Percentiles rank a stretch among this genome's conserved stretches.
Conservation (phyloP, 2,329 filamentous ascomycete genomes). For the Fusarium redolens region DNA sequence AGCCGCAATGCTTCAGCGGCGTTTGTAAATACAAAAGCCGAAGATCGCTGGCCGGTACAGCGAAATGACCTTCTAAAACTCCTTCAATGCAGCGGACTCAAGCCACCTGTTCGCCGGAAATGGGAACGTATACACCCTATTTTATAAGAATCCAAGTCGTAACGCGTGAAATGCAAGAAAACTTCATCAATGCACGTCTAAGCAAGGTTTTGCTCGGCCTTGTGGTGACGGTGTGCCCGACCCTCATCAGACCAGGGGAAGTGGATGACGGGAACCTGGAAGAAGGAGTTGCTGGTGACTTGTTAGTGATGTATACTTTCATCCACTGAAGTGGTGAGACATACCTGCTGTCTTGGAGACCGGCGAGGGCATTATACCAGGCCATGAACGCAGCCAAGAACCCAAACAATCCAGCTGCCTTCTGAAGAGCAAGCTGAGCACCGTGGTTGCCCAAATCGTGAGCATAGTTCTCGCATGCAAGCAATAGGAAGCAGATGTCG, state of each 20-base stretch:
- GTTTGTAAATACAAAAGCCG: slow-evolving; percentile 6
- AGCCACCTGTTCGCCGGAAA: not conserved
- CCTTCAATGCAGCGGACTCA: slow-evolving; percentile 7
- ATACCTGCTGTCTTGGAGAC: slow-evolving; percentile 78
- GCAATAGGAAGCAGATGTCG: slow-evolving; percentile 79
- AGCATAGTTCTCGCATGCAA: slow-evolving; percentile 72
- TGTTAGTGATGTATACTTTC: slow-evolving; percentile 48
- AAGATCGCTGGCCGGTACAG: slow-evolving; percentile 8
- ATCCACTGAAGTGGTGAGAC: slow-evolving; percentile 39
- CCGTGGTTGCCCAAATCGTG: slow-evolving; percentile 61
- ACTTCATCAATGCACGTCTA: slow-evolving; percentile 8
- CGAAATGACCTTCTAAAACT: slow-evolving; percentile 15
- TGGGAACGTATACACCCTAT: slow-evolving; percentile 1
- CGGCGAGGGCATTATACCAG: slow-evolving; percentile 88
- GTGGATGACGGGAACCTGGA: slow-evolving; percentile 90
- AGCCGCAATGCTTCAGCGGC: slow-evolving; percentile 2
- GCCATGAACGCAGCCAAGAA: slow-evolving; percentile 82
- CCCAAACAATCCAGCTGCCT: slow-evolving; percentile 83
- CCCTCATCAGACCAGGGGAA: slow-evolving; percentile 93
- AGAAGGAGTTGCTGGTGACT: slow-evolving; percentile 78
- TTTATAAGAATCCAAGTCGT: slow-evolving; percentile 37
- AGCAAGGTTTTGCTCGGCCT: slow-evolving; percentile 51
- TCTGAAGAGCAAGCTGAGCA: slow-evolving; percentile 65
- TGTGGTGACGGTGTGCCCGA: slow-evolving; percentile 64
- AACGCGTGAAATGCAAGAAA: slow-evolving; percentile 32